These are phyloP conservation scores for Rutstroemia sp. DNA, from an alignment of 2,329 filamentous ascomycete genomes.

Conservation along the genomic window DNA sequence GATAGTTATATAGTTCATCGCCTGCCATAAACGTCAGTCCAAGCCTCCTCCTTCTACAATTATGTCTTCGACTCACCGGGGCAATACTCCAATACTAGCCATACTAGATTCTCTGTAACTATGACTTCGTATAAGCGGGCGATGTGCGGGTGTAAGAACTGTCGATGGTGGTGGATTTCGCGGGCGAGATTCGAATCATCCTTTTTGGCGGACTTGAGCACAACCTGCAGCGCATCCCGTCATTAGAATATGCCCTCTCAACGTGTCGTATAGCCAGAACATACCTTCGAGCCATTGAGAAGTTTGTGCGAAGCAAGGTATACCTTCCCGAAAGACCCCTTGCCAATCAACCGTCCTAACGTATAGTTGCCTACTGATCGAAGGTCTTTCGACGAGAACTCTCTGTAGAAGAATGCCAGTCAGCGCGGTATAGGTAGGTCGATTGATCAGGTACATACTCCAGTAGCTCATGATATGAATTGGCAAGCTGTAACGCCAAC, in stretches of 20 bases:
- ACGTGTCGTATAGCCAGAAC: constrained; percentile 18
- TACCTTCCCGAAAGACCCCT: constrained; percentile 97
- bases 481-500: constrained; percentile 67
- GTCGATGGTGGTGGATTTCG: constrained; percentile 96
- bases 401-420: constrained; percentile 45
- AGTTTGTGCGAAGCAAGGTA: constrained; percentile 95
- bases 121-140: constrained; percentile 96
- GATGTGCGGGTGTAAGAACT: constrained; percentile 96
- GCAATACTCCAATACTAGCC: constrained; percentile 96
- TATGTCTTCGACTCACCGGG: constrained; percentile 51
- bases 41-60: not conserved
- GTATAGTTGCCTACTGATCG: constrained; percentile 92
- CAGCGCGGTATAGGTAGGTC: constrained; percentile 12
- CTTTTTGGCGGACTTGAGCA: constrained; percentile 96
- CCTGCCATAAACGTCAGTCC: constrained; percentile 44
- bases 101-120: constrained; percentile 89
- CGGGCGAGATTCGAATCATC: constrained; percentile 91
- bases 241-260: constrained; percentile 11
- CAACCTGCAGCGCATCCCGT: constrained; percentile 53
- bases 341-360: constrained; percentile 85
- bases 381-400: constrained; percentile 88
- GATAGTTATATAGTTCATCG: constrained; percentile 95
- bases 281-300: constrained; percentile 93
- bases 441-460: constrained; percentile 54
- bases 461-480: constrained; percentile 92